These are phyloP conservation scores for Kurtzmaniella fragi DNA, from an alignment of 805 yeast genomes.

Conservation along the genomic window DNA sequence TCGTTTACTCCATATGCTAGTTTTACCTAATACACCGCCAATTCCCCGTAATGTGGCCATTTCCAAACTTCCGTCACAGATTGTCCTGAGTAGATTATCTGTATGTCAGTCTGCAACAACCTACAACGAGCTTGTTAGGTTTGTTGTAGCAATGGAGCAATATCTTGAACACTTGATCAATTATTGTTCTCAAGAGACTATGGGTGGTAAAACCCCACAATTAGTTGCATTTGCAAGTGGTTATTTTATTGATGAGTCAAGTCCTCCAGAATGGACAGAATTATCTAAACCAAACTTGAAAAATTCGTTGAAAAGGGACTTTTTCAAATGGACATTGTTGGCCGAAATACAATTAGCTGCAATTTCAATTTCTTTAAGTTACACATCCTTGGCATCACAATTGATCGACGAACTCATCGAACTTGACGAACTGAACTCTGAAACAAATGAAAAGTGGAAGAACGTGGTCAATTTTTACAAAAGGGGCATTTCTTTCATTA, in stretches of 20 bases:
- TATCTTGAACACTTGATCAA: constrained; percentile 25
- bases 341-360: constrained; percentile 25
- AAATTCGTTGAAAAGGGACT: background rate
- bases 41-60: constrained; percentile 12
- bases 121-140: constrained; percentile 23
- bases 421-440: constrained; percentile 6
- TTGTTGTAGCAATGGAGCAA: constrained; percentile 27
- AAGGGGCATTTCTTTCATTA: constrained; percentile 21
- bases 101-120: constrained; percentile 5
- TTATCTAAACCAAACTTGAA: background rate
- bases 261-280: constrained; percentile 6
- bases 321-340: constrained; percentile 23
- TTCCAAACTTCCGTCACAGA: constrained; percentile 5
- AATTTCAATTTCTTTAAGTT: constrained; percentile 21
- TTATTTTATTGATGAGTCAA: constrained; percentile 1
- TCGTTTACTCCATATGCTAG: constrained; percentile 16
- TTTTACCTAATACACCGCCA: constrained; percentile 32
- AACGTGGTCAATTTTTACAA: constrained; percentile 28
- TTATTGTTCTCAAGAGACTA: constrained; percentile 4
- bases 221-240: constrained; percentile 3
- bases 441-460: constrained; percentile 29
- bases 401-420: constrained; percentile 32
- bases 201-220: constrained; percentile 1
- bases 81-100: constrained; percentile 14
- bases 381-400: constrained; percentile 30